phyloP scores from a whole-genome alignment of 2,329 filamentous ascomycete genomes.

The Diaporthe eres region DNA sequence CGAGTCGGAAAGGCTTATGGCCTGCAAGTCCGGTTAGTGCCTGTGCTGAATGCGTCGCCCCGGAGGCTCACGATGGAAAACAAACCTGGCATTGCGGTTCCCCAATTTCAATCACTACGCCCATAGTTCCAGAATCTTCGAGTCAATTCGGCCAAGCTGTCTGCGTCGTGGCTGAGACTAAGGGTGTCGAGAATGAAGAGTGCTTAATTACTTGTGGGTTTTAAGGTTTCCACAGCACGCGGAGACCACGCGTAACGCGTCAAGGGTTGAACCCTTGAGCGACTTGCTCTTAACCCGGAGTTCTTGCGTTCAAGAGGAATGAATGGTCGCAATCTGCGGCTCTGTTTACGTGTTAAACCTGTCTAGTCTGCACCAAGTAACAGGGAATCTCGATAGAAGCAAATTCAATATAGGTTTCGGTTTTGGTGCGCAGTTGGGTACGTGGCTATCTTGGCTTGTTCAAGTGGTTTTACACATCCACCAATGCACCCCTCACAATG shows the following conservation, averaged over 20 bases:
- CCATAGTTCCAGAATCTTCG: not conserved
- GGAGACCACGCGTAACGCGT: not conserved
- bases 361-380: too few relatives aligned
- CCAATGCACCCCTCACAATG: too few relatives aligned
- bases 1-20: slow-evolving; percentile 54
- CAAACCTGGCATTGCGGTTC: slow-evolving; percentile 21
- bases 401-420: too few relatives aligned
- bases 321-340: too few relatives aligned
- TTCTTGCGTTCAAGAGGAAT: too few relatives aligned
- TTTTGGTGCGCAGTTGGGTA: too few relatives aligned
- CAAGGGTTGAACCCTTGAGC: not conserved
- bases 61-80: not conserved
- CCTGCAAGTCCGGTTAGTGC: slow-evolving; percentile 39
- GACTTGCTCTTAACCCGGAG: too few relatives aligned
- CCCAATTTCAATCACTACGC: not conserved
- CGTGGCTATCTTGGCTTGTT: too few relatives aligned
- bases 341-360: too few relatives aligned
- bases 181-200: not conserved
- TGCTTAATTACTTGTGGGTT: not conserved
- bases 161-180: not conserved
- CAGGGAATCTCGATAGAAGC: too few relatives aligned
- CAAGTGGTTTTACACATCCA: too few relatives aligned
- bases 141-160: not conserved
- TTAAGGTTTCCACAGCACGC: not conserved
- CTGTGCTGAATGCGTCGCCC: not conserved